Evolutionary conservation across 495 filamentous ascomycete species (phyloP).

Genomic region (Penicillium ochrochloron): DNA sequence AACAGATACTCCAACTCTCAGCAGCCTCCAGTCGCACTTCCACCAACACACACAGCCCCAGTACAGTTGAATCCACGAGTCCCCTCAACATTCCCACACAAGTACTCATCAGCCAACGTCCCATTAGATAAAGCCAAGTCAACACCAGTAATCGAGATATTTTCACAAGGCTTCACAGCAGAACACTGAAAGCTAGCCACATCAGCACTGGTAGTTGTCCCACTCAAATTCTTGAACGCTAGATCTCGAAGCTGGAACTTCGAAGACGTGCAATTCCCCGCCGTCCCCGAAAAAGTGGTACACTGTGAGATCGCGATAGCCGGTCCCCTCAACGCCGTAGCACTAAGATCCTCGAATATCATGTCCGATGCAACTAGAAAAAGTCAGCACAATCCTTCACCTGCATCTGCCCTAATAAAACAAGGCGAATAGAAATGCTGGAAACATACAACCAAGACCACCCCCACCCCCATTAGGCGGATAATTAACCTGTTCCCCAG

Average conservation of each 20-base stretch:
- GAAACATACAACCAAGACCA: slow-evolving; percentile 12
- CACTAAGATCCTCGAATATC: slow-evolving; percentile 29
- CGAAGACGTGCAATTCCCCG: slow-evolving; percentile 45
- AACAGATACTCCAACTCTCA: slow-evolving; percentile 7
- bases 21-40: slow-evolving; percentile 39
- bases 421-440: not conserved
- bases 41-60: slow-evolving; percentile 35
- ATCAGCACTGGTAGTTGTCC: slow-evolving; percentile 31
- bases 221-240: slow-evolving; percentile 28
- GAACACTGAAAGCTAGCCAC: slow-evolving; percentile 44
- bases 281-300: slow-evolving; percentile 40
- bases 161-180: slow-evolving; percentile 39
- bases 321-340: slow-evolving; percentile 31
- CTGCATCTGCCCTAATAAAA: not conserved
- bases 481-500: slow-evolving; percentile 33
- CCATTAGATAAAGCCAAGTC: slow-evolving; percentile 29
- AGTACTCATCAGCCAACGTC: slow-evolving; percentile 31
- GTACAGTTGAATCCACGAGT: slow-evolving; percentile 42
- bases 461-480: slow-evolving; percentile 40
- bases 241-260: slow-evolving; percentile 41
- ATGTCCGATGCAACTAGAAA: slow-evolving; percentile 32
- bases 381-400: not conserved
- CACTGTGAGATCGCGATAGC: slow-evolving; percentile 46
- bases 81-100: slow-evolving; percentile 41
- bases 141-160: slow-evolving; percentile 32